phyloP scores from a whole-genome alignment of 78 protist species.

The Protostelium mycophagum region DNA sequence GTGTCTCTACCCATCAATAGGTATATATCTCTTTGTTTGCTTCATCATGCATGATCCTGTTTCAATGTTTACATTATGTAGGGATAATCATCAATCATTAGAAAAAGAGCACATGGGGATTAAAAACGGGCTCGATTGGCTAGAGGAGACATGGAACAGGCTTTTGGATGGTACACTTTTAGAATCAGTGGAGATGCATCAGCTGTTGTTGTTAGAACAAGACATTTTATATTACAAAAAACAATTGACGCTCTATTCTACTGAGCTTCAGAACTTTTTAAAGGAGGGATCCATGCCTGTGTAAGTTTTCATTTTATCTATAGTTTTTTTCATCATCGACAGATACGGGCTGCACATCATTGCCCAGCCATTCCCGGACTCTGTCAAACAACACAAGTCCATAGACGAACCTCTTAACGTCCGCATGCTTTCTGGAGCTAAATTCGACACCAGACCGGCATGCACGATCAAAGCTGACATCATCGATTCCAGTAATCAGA shows the following conservation, averaged over 20 bases:
- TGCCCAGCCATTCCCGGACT: neutral
- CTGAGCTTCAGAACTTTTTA: neutral
- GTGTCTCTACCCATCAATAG: neutral
- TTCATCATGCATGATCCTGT: too few species aligned
- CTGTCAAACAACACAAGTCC: neutral
- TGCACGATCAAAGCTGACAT: neutral
- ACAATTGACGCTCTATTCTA: neutral
- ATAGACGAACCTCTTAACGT: constrained; percentile 1
- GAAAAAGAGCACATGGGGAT: neutral
- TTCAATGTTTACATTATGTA: too few species aligned
- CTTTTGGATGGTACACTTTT: neutral
- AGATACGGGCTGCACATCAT: neutral
- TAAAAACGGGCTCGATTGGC: neutral
- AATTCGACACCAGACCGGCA: neutral
- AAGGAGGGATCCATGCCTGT: neutral
- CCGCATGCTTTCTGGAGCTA: neutral
- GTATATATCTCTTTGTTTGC: too few species aligned
- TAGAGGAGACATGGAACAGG: neutral
- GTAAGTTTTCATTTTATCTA: neutral
- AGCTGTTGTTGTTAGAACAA: neutral
- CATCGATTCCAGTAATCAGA: neutral
- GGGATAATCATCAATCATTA: neutral
- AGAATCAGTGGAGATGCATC: neutral
- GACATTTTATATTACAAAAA: neutral
- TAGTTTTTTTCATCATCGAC: neutral